Conservation (phyloP, 345 rosid genomes). For the Noccaea bulbosa region DNA sequence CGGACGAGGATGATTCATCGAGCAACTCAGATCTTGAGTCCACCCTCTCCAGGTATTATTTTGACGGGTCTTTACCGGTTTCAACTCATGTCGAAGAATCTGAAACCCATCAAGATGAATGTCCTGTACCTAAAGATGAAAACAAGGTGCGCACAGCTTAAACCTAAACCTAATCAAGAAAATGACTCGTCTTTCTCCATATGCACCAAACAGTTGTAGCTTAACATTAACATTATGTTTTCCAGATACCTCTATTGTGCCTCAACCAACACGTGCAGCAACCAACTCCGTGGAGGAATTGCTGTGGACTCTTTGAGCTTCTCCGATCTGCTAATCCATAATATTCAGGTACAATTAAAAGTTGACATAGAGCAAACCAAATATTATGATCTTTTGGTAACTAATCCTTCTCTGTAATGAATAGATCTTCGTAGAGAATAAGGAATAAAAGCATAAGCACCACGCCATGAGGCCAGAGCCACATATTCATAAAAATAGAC, state of each 20-base stretch:
- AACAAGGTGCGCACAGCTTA: constrained; percentile 50
- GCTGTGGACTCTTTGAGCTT: constrained; percentile 74
- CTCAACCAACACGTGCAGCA: constrained; percentile 3
- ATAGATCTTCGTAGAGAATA: background rate
- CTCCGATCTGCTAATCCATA: constrained; percentile 41
- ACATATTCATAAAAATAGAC: constrained; percentile 5
- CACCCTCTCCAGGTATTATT: constrained; percentile 37
- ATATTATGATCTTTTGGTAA: constrained; percentile 1
- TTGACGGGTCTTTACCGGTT: constrained; percentile 37
- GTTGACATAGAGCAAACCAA: too few relatives aligned
- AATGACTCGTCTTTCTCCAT: background rate
- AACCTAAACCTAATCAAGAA: background rate
- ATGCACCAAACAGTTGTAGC: background rate
- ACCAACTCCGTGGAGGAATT: constrained; percentile 67
- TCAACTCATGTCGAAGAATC: constrained; percentile 29
- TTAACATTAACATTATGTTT: constrained; percentile 1
- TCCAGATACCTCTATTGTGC: constrained; percentile 36
- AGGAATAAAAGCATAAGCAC: constrained; percentile 14
- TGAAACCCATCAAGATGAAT: constrained; percentile 41
- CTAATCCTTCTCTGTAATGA: background rate
- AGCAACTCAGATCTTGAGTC: constrained; percentile 31
- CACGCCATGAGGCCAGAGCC: background rate
- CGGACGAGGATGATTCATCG: constrained; percentile 43
- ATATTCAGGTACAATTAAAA: background rate
- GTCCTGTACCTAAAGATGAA: constrained; percentile 42